These are phyloP conservation scores for Porcisia deanei DNA, from an alignment of 208 protist species.

Conservation along the genomic window DNA sequence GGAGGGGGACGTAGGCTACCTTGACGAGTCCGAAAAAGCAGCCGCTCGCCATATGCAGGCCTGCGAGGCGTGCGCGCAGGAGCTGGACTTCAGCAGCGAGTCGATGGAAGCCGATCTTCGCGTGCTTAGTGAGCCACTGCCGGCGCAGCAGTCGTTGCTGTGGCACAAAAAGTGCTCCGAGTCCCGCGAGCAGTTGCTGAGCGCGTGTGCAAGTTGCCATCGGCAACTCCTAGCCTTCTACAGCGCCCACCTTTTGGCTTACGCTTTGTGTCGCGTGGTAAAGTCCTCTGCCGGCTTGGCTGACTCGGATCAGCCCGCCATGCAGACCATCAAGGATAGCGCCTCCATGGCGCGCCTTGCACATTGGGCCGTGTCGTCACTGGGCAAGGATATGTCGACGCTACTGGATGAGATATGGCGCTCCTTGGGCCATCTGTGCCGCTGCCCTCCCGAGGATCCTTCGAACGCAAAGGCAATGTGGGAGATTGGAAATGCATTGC, in stretches of 20 bases:
- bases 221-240: slow-evolving; percentile 25
- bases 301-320: slow-evolving; percentile 10
- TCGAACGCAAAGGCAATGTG: slow-evolving; percentile 22
- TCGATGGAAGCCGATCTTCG: slow-evolving; percentile 50
- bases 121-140: slow-evolving; percentile 23
- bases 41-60: slow-evolving; percentile 11
- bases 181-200: slow-evolving; percentile 24
- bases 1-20: slow-evolving; percentile 51
- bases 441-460: neutral
- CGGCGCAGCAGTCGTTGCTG: slow-evolving; percentile 20
- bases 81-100: slow-evolving; percentile 72
- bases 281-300: slow-evolving; percentile 11
- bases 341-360: slow-evolving; percentile 21
- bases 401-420: slow-evolving; percentile 28
- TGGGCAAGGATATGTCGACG: slow-evolving; percentile 1
- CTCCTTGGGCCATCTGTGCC: slow-evolving; percentile 1
- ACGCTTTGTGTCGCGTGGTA: slow-evolving; percentile 18
- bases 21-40: slow-evolving; percentile 29
- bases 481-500: slow-evolving; percentile 21
- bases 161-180: slow-evolving; percentile 23
- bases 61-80: slow-evolving; percentile 42
- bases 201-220: slow-evolving; percentile 16
- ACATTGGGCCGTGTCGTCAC: slow-evolving; percentile 27
- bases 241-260: slow-evolving; percentile 16
- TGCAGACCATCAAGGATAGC: slow-evolving; percentile 17